Percentiles rank a stretch among this genome's conserved stretches.
Evolutionary conservation across 495 filamentous ascomycete species (phyloP).

Genomic region (Neurospora sp.): DNA sequence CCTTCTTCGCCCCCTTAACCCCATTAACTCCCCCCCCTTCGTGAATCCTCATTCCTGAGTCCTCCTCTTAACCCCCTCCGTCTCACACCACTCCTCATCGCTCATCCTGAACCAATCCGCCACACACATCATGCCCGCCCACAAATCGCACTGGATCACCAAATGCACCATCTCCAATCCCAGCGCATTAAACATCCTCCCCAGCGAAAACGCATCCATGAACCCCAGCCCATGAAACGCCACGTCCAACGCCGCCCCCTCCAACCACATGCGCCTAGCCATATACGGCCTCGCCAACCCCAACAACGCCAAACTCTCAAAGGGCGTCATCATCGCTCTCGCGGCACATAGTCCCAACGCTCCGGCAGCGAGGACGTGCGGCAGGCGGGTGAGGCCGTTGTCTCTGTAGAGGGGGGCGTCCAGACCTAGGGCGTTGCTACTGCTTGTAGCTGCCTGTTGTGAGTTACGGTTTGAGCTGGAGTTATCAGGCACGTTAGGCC

Average conservation of each 20-base stretch:
- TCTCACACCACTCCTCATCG: conserved; percentile 29
- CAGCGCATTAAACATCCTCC: conserved; percentile 23
- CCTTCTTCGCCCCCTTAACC: not conserved
- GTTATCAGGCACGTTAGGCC: conserved; percentile 28
- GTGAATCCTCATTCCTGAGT: not conserved
- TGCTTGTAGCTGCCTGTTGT: not conserved
- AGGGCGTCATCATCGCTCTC: conserved; percentile 21
- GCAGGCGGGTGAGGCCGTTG: conserved; percentile 25
- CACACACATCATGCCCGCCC: conserved; percentile 18
- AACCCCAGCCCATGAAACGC: conserved; percentile 12
- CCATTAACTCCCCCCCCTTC: not conserved
- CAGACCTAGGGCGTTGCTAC: not conserved
- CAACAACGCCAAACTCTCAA: conserved; percentile 20
- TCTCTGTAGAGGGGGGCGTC: conserved; percentile 26
- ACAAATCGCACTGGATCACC: conserved; percentile 20
- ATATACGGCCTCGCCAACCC: conserved; percentile 19
- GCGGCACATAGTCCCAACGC: conserved; percentile 22
- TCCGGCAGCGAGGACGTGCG: conserved; percentile 25
- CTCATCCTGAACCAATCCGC: conserved; percentile 20
- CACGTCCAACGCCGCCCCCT: conserved; percentile 15
- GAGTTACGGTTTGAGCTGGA: not conserved
- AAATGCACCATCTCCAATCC: conserved; percentile 24
- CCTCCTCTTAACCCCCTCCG: not conserved
- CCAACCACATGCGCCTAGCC: conserved; percentile 1
- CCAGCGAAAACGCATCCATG: conserved; percentile 8